Percentiles rank a stretch among this genome's conserved stretches.
phyloP scores from a whole-genome alignment of 2,329 filamentous ascomycete species.

The Verticillium klebahnii region DNA sequence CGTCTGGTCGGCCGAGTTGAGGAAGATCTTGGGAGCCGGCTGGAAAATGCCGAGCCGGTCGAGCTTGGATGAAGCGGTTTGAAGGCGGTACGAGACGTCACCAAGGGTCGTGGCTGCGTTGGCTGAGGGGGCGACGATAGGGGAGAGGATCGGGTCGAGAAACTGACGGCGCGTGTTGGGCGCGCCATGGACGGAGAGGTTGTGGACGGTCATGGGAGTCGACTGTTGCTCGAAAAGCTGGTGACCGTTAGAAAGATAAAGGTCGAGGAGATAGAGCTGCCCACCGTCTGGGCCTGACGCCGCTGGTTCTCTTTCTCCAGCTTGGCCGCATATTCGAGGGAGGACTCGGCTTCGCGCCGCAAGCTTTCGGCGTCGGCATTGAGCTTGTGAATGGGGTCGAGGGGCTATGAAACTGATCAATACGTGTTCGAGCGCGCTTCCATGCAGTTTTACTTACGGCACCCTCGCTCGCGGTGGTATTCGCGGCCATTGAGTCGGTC shows the following conservation, averaged over 20 bases:
- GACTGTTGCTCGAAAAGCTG: conserved; percentile 63
- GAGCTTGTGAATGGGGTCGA: conserved; percentile 34
- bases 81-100: conserved; percentile 71
- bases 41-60: conserved; percentile 89
- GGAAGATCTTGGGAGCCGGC: conserved; percentile 73
- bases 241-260: not conserved
- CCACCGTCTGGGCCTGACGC: conserved; percentile 32
- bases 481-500: conserved; percentile 27
- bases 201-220: conserved; percentile 81
- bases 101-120: conserved; percentile 70
- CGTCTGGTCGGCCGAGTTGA: conserved; percentile 68
- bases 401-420: conserved; percentile 20
- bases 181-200: conserved; percentile 78
- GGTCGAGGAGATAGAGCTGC: not conserved
- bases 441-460: conserved; percentile 19
- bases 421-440: not conserved
- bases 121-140: conserved; percentile 66
- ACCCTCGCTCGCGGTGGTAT: conserved; percentile 21
- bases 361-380: conserved; percentile 30
- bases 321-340: conserved; percentile 26
- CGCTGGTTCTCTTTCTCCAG: conserved; percentile 35
- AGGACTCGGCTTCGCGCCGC: conserved; percentile 32
- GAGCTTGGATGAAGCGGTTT: conserved; percentile 67
- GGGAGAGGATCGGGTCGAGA: conserved; percentile 74
- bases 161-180: conserved; percentile 79